These are phyloP conservation scores for Stephania yunnanensis DNA, from an alignment of 164 flowering plant genomes.

Conservation along the genomic window DNA sequence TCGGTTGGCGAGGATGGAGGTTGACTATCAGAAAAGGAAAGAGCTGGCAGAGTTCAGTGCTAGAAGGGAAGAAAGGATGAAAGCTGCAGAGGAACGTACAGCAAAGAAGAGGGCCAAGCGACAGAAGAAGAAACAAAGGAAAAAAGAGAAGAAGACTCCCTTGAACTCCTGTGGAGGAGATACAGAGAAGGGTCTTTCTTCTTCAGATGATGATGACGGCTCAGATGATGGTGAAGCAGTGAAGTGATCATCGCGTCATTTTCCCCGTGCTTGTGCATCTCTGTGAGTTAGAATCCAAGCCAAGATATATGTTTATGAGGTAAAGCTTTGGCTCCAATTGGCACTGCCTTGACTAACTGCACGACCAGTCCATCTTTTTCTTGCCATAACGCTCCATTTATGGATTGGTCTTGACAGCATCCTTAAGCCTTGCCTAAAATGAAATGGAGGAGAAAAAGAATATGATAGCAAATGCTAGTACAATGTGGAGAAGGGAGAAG, in stretches of 20 bases:
- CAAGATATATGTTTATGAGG: neutral
- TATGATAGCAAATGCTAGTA: neutral
- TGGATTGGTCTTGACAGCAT: neutral
- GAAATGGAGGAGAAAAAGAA: neutral
- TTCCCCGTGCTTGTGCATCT: neutral
- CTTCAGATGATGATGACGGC: slow-evolving; percentile 46
- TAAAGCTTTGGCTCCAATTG: neutral
- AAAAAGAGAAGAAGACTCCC: slow-evolving; percentile 53
- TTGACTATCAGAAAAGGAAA: slow-evolving; percentile 72
- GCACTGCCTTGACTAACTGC: neutral
- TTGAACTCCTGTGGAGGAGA: slow-evolving; percentile 33
- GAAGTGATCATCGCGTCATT: slow-evolving; percentile 1
- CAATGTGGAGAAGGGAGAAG: neutral
- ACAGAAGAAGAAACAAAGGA: slow-evolving; percentile 79
- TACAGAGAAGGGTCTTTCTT: slow-evolving; percentile 30
- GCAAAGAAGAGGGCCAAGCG: slow-evolving; percentile 91
- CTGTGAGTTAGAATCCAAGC: neutral
- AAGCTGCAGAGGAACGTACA: slow-evolving; percentile 81
- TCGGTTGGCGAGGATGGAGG: slow-evolving; percentile 84
- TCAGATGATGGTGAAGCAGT: slow-evolving; percentile 37
- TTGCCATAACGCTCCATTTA: neutral
- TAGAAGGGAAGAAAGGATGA: slow-evolving; percentile 79
- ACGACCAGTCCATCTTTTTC: neutral
- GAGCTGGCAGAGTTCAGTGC: slow-evolving; percentile 57
- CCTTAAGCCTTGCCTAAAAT: too few relatives aligned